Evolutionary conservation across 2,329 filamentous ascomycete species (phyloP).

Genomic region (Leptosphaerulina australis): DNA sequence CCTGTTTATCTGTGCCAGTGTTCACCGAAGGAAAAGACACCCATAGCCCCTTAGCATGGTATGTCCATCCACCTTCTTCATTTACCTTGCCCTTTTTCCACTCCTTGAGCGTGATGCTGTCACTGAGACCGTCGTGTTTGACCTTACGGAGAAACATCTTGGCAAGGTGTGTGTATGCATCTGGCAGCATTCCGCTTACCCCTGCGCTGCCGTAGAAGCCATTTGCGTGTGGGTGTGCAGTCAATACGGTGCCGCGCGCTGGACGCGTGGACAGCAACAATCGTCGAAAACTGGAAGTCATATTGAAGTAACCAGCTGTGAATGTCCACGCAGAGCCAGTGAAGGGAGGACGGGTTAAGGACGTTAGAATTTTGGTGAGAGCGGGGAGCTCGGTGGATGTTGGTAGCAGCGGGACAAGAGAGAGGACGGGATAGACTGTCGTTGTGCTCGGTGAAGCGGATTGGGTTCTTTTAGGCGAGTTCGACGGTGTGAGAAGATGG

Average conservation of each 20-base stretch:
- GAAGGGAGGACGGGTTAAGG: conserved; percentile 70
- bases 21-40: conserved; percentile 76
- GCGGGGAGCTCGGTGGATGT: conserved; percentile 88
- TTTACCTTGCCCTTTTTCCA: conserved; percentile 85
- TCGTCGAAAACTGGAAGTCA: conserved; percentile 79
- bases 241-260: conserved; percentile 78
- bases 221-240: conserved; percentile 90
- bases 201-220: conserved; percentile 91
- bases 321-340: conserved; percentile 85
- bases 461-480: conserved; percentile 35
- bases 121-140: conserved; percentile 57
- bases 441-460: conserved; percentile 49
- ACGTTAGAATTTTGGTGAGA: conserved; percentile 73
- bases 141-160: conserved; percentile 76
- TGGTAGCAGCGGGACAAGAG: conserved; percentile 86
- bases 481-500: conserved; percentile 66
- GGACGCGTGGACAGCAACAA: conserved; percentile 78
- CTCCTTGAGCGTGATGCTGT: conserved; percentile 76
- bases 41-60: conserved; percentile 97
- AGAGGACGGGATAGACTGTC: conserved; percentile 82
- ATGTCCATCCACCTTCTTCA: conserved; percentile 87
- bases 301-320: conserved; percentile 98
- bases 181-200: conserved; percentile 86
- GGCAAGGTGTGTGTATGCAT: conserved; percentile 88
- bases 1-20: conserved; percentile 56